phyloP scores from a whole-genome alignment of 2,329 filamentous ascomycete species.

The Pseudogymnoascus sp. region DNA sequence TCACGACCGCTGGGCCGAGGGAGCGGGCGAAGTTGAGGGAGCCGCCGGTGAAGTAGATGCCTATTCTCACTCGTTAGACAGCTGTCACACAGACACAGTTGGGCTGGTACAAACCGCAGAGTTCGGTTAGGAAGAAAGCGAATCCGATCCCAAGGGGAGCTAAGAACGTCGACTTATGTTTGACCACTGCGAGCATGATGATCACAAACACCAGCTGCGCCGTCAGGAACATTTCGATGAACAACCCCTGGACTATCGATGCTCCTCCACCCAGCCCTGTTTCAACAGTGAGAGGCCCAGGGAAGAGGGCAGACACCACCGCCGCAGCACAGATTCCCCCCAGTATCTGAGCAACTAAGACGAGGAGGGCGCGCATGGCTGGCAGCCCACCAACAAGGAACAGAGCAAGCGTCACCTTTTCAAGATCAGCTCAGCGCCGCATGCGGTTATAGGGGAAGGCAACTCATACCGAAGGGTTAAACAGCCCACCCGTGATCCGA shows the following conservation, averaged over 20 bases:
- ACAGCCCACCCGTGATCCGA: slow-evolving; percentile 41
- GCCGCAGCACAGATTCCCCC: slow-evolving; percentile 33
- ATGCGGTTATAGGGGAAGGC: not conserved
- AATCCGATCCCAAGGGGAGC: slow-evolving; percentile 42
- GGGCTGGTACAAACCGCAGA: slow-evolving; percentile 27
- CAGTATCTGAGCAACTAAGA: slow-evolving; percentile 28
- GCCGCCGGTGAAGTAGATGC: slow-evolving; percentile 41
- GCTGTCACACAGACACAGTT: slow-evolving; percentile 8
- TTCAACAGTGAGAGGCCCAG: slow-evolving; percentile 35
- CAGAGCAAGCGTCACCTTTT: slow-evolving; percentile 31
- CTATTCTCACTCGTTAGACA: slow-evolving; percentile 18
- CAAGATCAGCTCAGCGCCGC: not conserved
- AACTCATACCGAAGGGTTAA: slow-evolving; percentile 28
- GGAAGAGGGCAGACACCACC: slow-evolving; percentile 36
- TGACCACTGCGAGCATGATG: slow-evolving; percentile 45
- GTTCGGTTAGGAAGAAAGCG: slow-evolving; percentile 37
- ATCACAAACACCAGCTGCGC: slow-evolving; percentile 41
- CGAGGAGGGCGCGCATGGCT: slow-evolving; percentile 24
- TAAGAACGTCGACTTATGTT: slow-evolving; percentile 40
- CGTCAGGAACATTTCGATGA: slow-evolving; percentile 43
- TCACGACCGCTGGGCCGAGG: slow-evolving; percentile 39
- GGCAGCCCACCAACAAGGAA: slow-evolving; percentile 30
- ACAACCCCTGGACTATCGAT: slow-evolving; percentile 37
- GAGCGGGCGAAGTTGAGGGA: slow-evolving; percentile 40
- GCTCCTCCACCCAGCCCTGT: slow-evolving; percentile 35